phyloP scores from a whole-genome alignment of 495 filamentous ascomycete species.

The Aspergillus leporis region DNA sequence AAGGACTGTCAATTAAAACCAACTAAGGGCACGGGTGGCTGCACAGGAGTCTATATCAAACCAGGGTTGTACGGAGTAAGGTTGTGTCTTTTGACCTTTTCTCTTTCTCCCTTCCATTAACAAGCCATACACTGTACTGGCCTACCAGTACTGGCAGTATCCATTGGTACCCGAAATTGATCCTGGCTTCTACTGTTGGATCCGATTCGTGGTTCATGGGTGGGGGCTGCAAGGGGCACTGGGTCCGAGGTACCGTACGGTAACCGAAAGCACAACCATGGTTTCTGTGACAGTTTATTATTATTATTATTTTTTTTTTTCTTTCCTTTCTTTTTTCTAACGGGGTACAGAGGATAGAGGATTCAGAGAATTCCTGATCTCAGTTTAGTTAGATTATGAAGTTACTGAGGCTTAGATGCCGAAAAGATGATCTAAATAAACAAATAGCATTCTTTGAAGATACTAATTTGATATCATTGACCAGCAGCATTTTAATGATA shows the following conservation, averaged over 20 bases:
- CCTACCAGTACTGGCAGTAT: too few species aligned
- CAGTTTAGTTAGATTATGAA: too few species aligned
- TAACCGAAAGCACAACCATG: constrained; percentile 15
- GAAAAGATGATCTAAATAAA: not conserved
- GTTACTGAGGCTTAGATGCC: too few species aligned
- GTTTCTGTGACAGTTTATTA: constrained; percentile 24
- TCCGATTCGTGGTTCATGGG: constrained; percentile 20
- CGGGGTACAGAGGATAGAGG: too few species aligned
- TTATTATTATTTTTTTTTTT: constrained; percentile 8
- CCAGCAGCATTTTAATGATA: too few species aligned
- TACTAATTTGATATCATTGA: too few species aligned
- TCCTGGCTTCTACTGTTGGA: not conserved
- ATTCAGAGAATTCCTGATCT: too few species aligned
- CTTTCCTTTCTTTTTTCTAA: constrained; percentile 5
- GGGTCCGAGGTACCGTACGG: constrained; percentile 20
- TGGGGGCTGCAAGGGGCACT: constrained; percentile 26
- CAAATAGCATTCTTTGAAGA: not conserved
- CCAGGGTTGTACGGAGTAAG: not conserved
- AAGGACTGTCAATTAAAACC: not conserved
- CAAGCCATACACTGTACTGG: not conserved
- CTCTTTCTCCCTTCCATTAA: not conserved
- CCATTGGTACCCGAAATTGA: constrained; percentile 18
- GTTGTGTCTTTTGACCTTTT: not conserved
- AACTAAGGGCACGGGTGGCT: not conserved
- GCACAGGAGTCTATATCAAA: not conserved